Evolutionary conservation across 176 grass and related monocot genomes (phyloP), one percentile per base, ranked within the genome.

Genomic region (Urochloa ruziziensis): DNA sequence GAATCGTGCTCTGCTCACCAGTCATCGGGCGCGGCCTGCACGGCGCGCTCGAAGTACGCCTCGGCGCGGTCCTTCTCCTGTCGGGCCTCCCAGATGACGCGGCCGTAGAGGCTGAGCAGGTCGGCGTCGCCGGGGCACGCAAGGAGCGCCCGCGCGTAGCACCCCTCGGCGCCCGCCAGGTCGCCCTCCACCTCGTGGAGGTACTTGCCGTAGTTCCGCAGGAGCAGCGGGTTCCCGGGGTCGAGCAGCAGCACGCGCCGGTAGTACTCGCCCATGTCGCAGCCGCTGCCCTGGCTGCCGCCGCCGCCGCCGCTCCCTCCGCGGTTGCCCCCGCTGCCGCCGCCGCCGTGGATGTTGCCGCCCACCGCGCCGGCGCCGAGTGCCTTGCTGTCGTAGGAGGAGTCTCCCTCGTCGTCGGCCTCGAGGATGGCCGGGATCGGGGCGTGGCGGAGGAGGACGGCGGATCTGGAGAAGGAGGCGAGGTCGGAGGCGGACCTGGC

Each of bases 121-220:
- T 97, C 95, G 28, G 86, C 92, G 62, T 97, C 95, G 27, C 63
- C 90, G 4, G 92, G 92, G 74, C 49, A 74, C 25, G 67, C 86
- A 5, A 97, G 88, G 53, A 97, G 76, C 19, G 95, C 95, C 43
- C 92, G 80, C 17, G 73, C 95, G 83, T 94, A 97, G 86, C 57
- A 92, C 4, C 85, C 92, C 86, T 94, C 95, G 42, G 92, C 95
- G 46, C 88, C 88, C 9, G 83, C 54, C 29, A 90, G 86, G 80
- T 97, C 90, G 16, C 84, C 74, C 79, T 89, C 95, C 67, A 94
- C 92, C 86, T 94, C 95, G 65, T 98, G 86, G 42, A 98, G 77
- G 82, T 94, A 98, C 66, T 72, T 81, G 59, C 88, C 95, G 84
- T 98, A 98, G 88, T 98, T 98, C 62, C 86, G 80, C 21, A 98